These are phyloP conservation scores for Phyllosticta citriasiana DNA, from an alignment of 2,329 filamentous ascomycete species.

Conservation along the genomic window DNA sequence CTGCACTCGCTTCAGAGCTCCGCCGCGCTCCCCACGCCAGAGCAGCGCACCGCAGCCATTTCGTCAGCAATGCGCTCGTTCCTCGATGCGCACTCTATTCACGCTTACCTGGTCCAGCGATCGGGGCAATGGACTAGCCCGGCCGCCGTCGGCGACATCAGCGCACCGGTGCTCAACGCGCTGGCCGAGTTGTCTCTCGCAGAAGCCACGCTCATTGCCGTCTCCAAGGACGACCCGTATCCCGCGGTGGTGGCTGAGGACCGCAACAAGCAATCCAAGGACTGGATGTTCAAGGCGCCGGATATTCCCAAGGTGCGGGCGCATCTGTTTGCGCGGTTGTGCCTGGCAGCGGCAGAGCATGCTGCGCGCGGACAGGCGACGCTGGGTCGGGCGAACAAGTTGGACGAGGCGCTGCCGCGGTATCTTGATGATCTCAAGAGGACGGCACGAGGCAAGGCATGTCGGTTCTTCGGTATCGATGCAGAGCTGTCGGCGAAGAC, in stretches of 20 bases:
- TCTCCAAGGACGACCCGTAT: conserved; percentile 91
- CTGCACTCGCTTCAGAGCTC: conserved; percentile 65
- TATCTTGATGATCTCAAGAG: conserved; percentile 69
- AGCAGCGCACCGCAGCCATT: conserved; percentile 61
- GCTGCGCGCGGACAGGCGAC: conserved; percentile 59
- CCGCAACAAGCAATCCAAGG: conserved; percentile 71
- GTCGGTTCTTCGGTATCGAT: conserved; percentile 83
- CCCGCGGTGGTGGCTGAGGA: conserved; percentile 71
- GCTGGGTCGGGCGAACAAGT: conserved; percentile 35
- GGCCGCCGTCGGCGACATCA: conserved; percentile 30
- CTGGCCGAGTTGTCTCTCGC: conserved; percentile 59
- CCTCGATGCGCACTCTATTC: conserved; percentile 68
- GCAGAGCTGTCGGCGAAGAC: conserved; percentile 73
- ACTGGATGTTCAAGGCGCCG: conserved; percentile 94
- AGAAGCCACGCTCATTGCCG: conserved; percentile 80
- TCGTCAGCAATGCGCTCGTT: conserved; percentile 67
- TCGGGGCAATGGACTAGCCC: conserved; percentile 26
- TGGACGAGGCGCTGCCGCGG: conserved; percentile 56
- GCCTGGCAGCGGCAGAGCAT: conserved; percentile 80
- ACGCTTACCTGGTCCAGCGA: conserved; percentile 57
- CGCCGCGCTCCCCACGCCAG: conserved; percentile 35
- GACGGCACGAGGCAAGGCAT: conserved; percentile 73
- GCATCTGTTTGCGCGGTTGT: conserved; percentile 77
- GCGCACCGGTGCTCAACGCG: conserved; percentile 33
- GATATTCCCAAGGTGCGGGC: conserved; percentile 82